Conservation (phyloP, 495 filamentous ascomycete species). For the Ramalina peruviana region DNA sequence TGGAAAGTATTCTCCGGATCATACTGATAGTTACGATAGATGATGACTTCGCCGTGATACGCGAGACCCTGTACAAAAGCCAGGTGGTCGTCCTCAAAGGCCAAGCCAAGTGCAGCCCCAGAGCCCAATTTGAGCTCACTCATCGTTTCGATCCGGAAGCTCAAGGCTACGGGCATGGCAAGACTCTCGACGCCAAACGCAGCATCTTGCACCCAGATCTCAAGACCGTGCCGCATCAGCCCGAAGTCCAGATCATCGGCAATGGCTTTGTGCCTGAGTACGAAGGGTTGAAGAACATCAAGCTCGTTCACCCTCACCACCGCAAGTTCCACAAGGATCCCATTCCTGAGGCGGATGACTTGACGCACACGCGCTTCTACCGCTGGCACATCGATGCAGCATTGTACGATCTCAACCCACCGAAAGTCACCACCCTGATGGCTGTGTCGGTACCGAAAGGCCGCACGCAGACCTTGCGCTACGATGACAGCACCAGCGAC, state of each 20-base stretch:
- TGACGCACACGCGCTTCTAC: conserved; percentile 57
- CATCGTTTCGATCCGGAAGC: conserved; percentile 52
- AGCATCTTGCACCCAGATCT: conserved; percentile 63
- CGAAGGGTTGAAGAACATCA: conserved; percentile 52
- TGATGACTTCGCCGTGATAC: conserved; percentile 43
- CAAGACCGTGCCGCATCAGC: conserved; percentile 65
- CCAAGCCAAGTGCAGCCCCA: conserved; percentile 43
- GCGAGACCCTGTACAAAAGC: conserved; percentile 43
- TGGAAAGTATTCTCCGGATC: background rate
- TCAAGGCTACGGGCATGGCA: conserved; percentile 56
- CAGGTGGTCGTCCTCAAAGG: conserved; percentile 57
- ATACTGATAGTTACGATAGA: conserved; percentile 26
- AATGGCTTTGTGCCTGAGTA: conserved; percentile 52
- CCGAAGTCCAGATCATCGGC: conserved; percentile 66
- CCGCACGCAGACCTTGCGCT: conserved; percentile 48
- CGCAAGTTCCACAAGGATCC: conserved; percentile 53
- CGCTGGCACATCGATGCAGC: conserved; percentile 72
- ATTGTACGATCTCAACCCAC: conserved; percentile 56
- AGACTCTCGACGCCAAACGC: conserved; percentile 50
- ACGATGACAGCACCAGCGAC: conserved; percentile 57
- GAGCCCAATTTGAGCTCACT: conserved; percentile 57
- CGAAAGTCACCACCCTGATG: conserved; percentile 52
- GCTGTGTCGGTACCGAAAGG: conserved; percentile 53
- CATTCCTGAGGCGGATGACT: conserved; percentile 48
- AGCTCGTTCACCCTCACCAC: conserved; percentile 60